Base-by-base conservation (phyloP, 148 eudicot genomes). In the Camellia lanceoleosa region DNA sequence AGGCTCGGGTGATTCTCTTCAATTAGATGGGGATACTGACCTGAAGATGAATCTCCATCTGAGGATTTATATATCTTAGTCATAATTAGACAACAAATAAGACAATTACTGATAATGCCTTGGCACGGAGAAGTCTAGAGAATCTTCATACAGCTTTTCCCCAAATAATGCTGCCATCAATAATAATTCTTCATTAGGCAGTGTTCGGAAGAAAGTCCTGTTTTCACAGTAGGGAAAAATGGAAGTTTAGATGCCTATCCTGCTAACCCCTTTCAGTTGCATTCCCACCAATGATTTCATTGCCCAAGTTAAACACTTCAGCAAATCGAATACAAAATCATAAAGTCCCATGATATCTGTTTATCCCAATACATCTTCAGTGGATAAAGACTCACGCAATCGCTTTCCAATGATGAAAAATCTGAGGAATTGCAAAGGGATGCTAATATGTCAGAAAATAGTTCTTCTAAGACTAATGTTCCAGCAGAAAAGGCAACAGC, bases 21-120 rank as follows among this genome's bases (percentile, higher is more conserved):
- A 23, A 43, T 16, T 41, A 65, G 84, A 75, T 42, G 78, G 65
- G 20, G 52, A 61, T 23, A 11, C 41, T 23, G 81, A 85, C 18
- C 73, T 41, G 80, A 52, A 51, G 78, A 82, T 74, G 82, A 80
- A 43, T 30, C 49, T 74, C 67, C 77, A 59, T 46, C 79, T 19
- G 71, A 51, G 55, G 80, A 71, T 71, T 64, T 54, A 18, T 56
- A 71, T 68, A 76, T 66, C 12, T 11, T 56, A 78, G 46, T 51
- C 46, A 43, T 0, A 72, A 56, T 69, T 69, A 68, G 11, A 67
- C 60, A 0, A 60, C 3, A 43, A 55, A 55, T 4, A 73, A 18
- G 19, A 14, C 55, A 18, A 42, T 64, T 59, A 10, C 70, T 71
- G 77, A 60, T 62, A 79, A 61, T 47, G 70, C 6, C 69, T 71